Evolutionary conservation across 1,284 basidiomycete genomes (phyloP).

Genomic region (Leccinum subfulvum): DNA sequence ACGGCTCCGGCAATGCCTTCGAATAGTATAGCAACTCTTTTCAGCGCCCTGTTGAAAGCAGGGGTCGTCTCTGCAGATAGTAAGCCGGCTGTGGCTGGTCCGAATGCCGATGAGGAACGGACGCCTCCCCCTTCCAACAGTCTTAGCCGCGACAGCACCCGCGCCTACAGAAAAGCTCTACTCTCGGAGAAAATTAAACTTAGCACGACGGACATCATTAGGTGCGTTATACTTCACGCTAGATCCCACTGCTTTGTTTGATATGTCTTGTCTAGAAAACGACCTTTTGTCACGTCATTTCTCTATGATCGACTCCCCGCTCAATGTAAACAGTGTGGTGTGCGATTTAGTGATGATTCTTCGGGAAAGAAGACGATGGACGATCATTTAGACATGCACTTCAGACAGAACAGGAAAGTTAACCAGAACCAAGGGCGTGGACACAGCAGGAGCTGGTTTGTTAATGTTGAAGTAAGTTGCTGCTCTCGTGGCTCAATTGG

Average conservation of each 20-base stretch:
- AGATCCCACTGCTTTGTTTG: constrained; percentile 10
- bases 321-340: constrained; percentile 93
- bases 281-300: constrained; percentile 59
- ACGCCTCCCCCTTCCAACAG: constrained; percentile 37
- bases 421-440: constrained; percentile 84
- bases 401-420: constrained; percentile 89
- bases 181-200: constrained; percentile 70
- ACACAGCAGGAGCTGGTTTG: constrained; percentile 90
- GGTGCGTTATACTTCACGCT: constrained; percentile 43
- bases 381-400: constrained; percentile 96
- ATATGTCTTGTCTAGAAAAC: constrained; percentile 46
- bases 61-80: constrained; percentile 62
- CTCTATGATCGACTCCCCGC: constrained; percentile 75
- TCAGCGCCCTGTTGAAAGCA: constrained; percentile 68
- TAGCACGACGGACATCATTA: constrained; percentile 69
- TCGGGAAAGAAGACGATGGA: constrained; percentile 79
- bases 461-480: constrained; percentile 71
- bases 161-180: constrained; percentile 72
- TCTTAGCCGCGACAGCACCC: constrained; percentile 51
- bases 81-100: constrained; percentile 50
- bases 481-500: constrained; percentile 10
- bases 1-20: constrained; percentile 32
- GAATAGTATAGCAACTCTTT: constrained; percentile 55
- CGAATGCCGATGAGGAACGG: constrained; percentile 40
- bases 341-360: constrained; percentile 76